phyloP scores from a whole-genome alignment of 768 basidiomycete genomes.

The Kwoniella shandongensis region DNA sequence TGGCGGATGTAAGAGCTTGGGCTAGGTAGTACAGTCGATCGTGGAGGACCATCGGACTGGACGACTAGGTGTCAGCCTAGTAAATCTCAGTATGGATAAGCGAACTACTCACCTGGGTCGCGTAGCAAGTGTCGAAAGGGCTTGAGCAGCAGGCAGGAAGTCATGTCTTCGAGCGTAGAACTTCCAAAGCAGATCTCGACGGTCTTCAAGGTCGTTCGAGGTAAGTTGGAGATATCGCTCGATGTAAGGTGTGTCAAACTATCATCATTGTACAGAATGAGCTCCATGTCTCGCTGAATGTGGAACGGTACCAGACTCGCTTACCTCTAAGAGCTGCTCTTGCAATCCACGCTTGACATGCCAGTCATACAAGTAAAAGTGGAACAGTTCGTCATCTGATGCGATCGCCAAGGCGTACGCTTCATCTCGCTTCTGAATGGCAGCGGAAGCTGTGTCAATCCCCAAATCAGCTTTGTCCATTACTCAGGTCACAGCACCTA shows the following conservation, averaged over 20 bases:
- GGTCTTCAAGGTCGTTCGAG: slow-evolving; percentile 33
- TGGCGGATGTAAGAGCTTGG: slow-evolving; percentile 91
- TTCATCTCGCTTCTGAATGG: slow-evolving; percentile 72
- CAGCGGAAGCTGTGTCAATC: slow-evolving; percentile 27
- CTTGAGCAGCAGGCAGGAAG: slow-evolving; percentile 81
- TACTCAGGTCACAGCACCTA: neutral
- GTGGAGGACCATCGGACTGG: slow-evolving; percentile 58
- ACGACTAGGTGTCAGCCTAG: neutral
- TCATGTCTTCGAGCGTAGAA: slow-evolving; percentile 92
- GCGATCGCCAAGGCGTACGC: slow-evolving; percentile 84
- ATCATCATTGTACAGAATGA: neutral
- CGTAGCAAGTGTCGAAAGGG: slow-evolving; percentile 78
- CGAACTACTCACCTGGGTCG: slow-evolving; percentile 59
- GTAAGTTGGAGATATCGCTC: slow-evolving; percentile 75
- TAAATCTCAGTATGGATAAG: neutral
- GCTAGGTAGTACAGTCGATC: slow-evolving; percentile 86
- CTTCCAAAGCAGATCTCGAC: slow-evolving; percentile 79
- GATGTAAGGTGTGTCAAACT: slow-evolving; percentile 75
- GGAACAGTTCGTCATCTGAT: slow-evolving; percentile 87
- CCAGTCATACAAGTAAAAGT: slow-evolving; percentile 94
- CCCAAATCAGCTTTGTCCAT: neutral
- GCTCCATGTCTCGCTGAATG: neutral
- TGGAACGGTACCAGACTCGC: slow-evolving; percentile 39
- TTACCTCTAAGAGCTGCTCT: slow-evolving; percentile 85
- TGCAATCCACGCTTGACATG: slow-evolving; percentile 73